These are phyloP conservation scores for Cyberlindnera mrakii DNA, from an alignment of 805 yeast genomes.

Conservation along the genomic window DNA sequence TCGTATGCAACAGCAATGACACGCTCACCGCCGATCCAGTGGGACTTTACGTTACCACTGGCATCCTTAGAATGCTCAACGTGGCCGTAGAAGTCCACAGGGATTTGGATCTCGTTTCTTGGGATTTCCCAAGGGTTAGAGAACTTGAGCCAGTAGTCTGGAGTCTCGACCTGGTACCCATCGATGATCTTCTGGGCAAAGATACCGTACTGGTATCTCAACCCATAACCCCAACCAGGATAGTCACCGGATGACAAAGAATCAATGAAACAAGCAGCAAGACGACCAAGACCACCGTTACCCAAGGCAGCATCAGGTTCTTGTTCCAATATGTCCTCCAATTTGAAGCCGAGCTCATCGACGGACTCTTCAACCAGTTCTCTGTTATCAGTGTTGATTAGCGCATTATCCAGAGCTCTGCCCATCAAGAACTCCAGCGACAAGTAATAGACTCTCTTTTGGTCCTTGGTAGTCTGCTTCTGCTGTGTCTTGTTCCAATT, in stretches of 20 bases:
- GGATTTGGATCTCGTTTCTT: conserved; percentile 79
- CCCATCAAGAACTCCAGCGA: conserved; percentile 92
- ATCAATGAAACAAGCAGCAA: conserved; percentile 92
- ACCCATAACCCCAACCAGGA: conserved; percentile 96
- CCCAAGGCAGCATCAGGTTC: conserved; percentile 96
- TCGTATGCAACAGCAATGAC: conserved; percentile 88
- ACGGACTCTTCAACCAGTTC: conserved; percentile 49
- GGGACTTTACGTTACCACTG: conserved; percentile 48
- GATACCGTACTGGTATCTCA: conserved; percentile 90
- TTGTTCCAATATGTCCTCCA: conserved; percentile 78
- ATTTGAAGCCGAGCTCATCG: conserved; percentile 74
- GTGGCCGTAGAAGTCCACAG: conserved; percentile 84
- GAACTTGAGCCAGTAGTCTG: conserved; percentile 88
- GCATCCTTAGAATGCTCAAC: conserved; percentile 38
- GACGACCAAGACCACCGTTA: conserved; percentile 91
- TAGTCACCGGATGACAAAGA: conserved; percentile 80
- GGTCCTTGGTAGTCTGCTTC: conserved; percentile 74
- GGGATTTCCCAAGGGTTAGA: conserved; percentile 94
- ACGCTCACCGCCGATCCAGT: conserved; percentile 88
- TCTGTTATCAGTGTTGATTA: conserved; percentile 72
- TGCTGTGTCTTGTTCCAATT: conserved; percentile 96
- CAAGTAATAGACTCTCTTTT: conserved; percentile 79
- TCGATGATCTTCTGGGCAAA: conserved; percentile 84
- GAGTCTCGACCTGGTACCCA: conserved; percentile 91
- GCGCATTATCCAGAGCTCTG: conserved; percentile 88